Conservation (phyloP, 169 alveolate species). For the Eimeria praecox region DNA sequence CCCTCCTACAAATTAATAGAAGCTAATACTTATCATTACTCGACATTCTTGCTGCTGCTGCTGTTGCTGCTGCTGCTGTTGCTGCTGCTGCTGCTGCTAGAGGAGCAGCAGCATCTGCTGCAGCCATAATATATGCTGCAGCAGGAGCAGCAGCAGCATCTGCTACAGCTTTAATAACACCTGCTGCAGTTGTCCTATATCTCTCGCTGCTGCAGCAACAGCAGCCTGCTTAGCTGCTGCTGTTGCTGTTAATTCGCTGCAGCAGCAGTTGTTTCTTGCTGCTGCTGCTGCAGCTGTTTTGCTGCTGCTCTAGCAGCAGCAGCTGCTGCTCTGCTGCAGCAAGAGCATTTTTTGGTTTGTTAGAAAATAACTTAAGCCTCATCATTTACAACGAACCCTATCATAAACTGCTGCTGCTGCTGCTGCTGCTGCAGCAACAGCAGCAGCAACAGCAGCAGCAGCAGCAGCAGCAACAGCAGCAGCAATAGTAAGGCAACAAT, state of each 20-base stretch:
- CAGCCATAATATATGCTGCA: too few relatives aligned
- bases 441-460: not conserved
- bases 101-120: not conserved
- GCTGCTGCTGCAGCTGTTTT: not conserved
- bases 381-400: too few relatives aligned
- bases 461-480: too few relatives aligned
- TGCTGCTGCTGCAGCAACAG: not conserved
- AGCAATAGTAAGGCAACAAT: too few relatives aligned
- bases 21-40: too few relatives aligned
- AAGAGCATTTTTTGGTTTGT: not conserved
- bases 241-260: not conserved
- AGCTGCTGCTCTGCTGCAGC: not conserved
- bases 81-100: not conserved
- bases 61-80: too few relatives aligned
- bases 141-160: conserved; percentile 20
- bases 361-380: too few relatives aligned
- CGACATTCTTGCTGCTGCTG: too few relatives aligned
- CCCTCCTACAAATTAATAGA: too few relatives aligned
- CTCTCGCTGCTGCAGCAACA: conserved; percentile 16
- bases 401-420: not conserved
- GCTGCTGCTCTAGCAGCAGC: not conserved
- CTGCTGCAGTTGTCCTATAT: too few relatives aligned
- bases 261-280: conserved; percentile 7
- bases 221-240: conserved; percentile 28
- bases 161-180: not conserved